These are phyloP conservation scores for Sclerotinia glacialis DNA, from an alignment of 2,329 filamentous ascomycete genomes.

Conservation along the genomic window DNA sequence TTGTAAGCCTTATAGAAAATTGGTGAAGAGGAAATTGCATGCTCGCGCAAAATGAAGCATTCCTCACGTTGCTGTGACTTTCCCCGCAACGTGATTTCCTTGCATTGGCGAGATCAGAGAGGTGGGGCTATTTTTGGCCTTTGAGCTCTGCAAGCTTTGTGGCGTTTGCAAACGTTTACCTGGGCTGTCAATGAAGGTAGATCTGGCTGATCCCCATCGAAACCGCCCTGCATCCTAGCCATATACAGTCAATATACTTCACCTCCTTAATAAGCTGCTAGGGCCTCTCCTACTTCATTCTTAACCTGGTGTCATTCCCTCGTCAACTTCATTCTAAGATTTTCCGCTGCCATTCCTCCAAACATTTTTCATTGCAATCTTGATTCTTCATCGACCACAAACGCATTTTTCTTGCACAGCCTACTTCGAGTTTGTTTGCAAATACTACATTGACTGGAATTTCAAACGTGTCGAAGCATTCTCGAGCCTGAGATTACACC, in stretches of 20 bases:
- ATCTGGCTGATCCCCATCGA: constrained; percentile 29
- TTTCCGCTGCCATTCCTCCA: constrained; percentile 36
- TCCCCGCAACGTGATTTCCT: constrained; percentile 29
- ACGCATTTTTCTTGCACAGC: constrained; percentile 28
- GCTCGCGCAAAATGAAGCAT: constrained; percentile 36
- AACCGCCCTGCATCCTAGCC: constrained; percentile 31
- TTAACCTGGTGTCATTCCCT: constrained; percentile 37
- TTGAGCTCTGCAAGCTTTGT: constrained; percentile 21
- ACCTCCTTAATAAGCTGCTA: constrained; percentile 35
- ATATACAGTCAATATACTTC: constrained; percentile 20
- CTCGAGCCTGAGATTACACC: constrained; percentile 26
- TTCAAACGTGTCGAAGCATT: constrained; percentile 34
- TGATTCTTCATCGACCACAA: constrained; percentile 33
- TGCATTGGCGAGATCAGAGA: constrained; percentile 28
- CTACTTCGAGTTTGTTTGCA: constrained; percentile 24
- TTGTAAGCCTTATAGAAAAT: neutral
- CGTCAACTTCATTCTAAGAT: constrained; percentile 26
- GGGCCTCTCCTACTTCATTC: constrained; percentile 37
- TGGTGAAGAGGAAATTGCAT: constrained; percentile 28
- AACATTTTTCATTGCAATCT: constrained; percentile 39
- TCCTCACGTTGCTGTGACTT: constrained; percentile 31
- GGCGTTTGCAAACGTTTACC: constrained; percentile 28
- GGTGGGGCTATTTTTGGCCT: constrained; percentile 16
- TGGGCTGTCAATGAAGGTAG: constrained; percentile 23
- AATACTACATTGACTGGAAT: constrained; percentile 23